Base-by-base conservation (phyloP, 2,329 filamentous ascomycete genomes). In the Verticillium nubilum region DNA sequence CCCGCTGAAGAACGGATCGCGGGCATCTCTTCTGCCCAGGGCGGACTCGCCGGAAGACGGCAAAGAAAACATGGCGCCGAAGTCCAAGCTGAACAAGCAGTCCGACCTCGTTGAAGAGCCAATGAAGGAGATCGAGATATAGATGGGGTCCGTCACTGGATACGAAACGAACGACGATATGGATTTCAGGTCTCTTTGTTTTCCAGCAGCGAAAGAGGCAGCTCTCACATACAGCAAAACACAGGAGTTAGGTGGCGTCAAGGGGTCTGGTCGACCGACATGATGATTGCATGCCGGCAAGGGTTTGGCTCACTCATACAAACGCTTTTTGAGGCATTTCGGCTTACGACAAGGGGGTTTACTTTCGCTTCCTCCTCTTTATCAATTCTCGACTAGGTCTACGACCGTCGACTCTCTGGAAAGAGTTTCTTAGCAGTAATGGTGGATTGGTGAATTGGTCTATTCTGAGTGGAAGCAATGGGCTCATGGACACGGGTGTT, bases 121-220 rank as follows among this genome's bases (percentile, higher is more conserved):
- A 31, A 84, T 86, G 82, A 86, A 84, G 75, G 83, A 81, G 62
- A 86, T 86, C 72, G 82, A 85, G 72, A 86, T 86, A 66, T 86
- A 74, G 73, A 60, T 67, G 63, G 61, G n/a, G 59, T 59, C 62
- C 56, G 64, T 58, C 59, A 65, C 63, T 64, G 60, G 60, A 62
- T 59, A 67, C 62, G 64, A 68, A 60, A 66, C 64, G 56, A 62
- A 67, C 61, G 66, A 67, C 61, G 62, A 62, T 60, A 63, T 60
- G 62, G 62, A 62, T 63, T 63, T 58, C 62, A 58, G 52, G 59
- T 61, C 56, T 61, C 54, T 60, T 57, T 42, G 58, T 61, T 61
- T 53, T 63, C 50, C 60, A 59, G 27, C 25, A 53, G 54, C 59
- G 52, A 54, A 31, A 59, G 59, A 59, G 63, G 33, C 57, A 47